A percentile compares a stretch with the other conserved stretches of the same genome.
Conservation (phyloP, 2,329 filamentous ascomycete genomes). For the Leptographium radiaticola region DNA sequence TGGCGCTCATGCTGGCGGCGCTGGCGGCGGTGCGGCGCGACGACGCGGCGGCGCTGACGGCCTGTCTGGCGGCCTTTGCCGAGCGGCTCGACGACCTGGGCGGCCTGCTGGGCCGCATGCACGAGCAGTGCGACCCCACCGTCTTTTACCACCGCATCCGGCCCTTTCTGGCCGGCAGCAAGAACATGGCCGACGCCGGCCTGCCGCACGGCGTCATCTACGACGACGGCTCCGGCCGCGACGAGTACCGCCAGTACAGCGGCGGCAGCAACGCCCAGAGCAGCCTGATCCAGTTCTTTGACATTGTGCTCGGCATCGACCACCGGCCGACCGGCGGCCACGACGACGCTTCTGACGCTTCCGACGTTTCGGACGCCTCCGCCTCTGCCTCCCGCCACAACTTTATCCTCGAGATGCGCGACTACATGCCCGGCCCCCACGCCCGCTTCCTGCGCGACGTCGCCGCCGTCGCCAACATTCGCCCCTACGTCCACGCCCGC, state of each 20-base stretch:
- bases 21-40: slow-evolving; percentile 64
- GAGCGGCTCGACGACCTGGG: slow-evolving; percentile 80
- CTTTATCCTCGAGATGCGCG: slow-evolving; percentile 93
- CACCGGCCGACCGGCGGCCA: slow-evolving; percentile 71
- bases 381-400: slow-evolving; percentile 46
- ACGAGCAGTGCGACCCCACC: slow-evolving; percentile 86
- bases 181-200: slow-evolving; percentile 92
- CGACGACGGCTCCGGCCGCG: slow-evolving; percentile 58
- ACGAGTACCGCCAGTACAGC: slow-evolving; percentile 69
- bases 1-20: slow-evolving; percentile 79
- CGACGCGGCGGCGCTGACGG: slow-evolving; percentile 59
- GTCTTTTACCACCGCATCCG: slow-evolving; percentile 94
- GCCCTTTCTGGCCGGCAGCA: slow-evolving; percentile 90
- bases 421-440: slow-evolving; percentile 92
- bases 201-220: slow-evolving; percentile 80
- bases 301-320: slow-evolving; percentile 77
- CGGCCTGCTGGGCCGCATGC: slow-evolving; percentile 70
- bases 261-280: slow-evolving; percentile 96
- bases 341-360: slow-evolving; percentile 15
- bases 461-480: slow-evolving; percentile 69
- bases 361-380: not conserved
- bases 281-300: slow-evolving; percentile 94
- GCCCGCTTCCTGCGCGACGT: slow-evolving; percentile 80
- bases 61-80: slow-evolving; percentile 68
- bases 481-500: slow-evolving; percentile 60